Conservation (phyloP, 495 filamentous ascomycete genomes). For the Xylaria nigripes region DNA sequence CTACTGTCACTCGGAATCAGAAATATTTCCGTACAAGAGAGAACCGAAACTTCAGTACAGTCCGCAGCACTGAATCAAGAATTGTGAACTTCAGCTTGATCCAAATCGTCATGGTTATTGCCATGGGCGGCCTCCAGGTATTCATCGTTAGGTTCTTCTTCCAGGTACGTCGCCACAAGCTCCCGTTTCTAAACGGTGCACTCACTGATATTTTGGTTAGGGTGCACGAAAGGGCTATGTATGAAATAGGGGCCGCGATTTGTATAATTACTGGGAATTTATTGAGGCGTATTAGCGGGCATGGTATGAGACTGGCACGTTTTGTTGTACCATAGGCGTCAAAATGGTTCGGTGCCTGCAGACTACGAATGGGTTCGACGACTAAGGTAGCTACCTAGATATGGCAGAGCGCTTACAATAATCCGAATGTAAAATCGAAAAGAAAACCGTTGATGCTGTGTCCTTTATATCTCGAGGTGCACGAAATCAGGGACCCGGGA, state of each 20-base stretch:
- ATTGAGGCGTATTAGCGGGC: conserved; percentile 21
- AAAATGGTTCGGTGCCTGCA: conserved; percentile 8
- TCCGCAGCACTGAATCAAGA: conserved; percentile 85
- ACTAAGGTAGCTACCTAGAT: too few relatives aligned
- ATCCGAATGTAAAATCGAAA: neutral
- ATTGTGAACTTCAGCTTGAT: conserved; percentile 98
- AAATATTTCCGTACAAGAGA: conserved; percentile 99
- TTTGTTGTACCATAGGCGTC: conserved; percentile 19
- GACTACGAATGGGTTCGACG: neutral
- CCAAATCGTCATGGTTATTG: conserved; percentile 84
- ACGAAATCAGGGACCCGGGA: too few relatives aligned
- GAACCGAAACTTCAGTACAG: conserved; percentile 98
- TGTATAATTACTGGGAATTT: conserved; percentile 13
- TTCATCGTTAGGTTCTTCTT: conserved; percentile 99
- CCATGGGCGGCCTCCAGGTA: conserved; percentile 94
- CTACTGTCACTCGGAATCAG: conserved; percentile 95
- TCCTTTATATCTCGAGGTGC: neutral
- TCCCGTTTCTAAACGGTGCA: neutral
- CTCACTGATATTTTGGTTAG: conserved; percentile 24
- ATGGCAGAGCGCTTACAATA: neutral
- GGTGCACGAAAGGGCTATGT: conserved; percentile 54
- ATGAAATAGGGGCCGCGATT: conserved; percentile 25
- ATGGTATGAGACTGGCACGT: conserved; percentile 12
- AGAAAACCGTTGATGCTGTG: neutral
- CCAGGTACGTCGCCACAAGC: conserved; percentile 50